Conservation (phyloP, 352 stramenopile genomes). For the Hyaloperonospora brassicae region DNA sequence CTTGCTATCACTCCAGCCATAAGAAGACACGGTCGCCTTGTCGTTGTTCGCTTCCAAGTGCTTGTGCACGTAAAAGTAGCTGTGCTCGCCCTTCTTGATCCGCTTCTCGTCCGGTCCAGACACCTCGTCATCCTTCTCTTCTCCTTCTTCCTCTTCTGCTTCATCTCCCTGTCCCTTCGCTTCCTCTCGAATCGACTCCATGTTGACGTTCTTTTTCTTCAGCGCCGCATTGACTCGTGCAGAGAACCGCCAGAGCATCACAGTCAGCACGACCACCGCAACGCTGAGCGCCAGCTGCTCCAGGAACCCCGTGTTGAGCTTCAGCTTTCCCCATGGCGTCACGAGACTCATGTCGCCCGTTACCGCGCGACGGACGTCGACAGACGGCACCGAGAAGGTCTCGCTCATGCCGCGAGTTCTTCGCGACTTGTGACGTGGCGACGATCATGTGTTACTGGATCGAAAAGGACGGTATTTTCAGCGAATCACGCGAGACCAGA, state of each 20-base stretch:
- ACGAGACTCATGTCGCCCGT: constrained; percentile 60
- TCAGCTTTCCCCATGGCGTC: constrained; percentile 55
- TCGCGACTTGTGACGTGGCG: constrained; percentile 13
- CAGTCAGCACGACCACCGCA: constrained; percentile 29
- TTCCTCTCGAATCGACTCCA: constrained; percentile 13
- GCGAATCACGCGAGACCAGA: constrained; percentile 4
- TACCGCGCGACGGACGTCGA: constrained; percentile 56
- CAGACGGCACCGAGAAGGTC: constrained; percentile 60
- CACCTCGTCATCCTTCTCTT: constrained; percentile 18
- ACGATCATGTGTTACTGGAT: background rate
- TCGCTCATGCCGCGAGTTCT: constrained; percentile 15
- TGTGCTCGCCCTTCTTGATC: constrained; percentile 63
- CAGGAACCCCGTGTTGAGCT: constrained; percentile 44
- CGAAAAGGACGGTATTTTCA: background rate
- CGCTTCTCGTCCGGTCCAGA: constrained; percentile 58
- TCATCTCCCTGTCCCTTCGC: constrained; percentile 13
- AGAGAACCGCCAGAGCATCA: constrained; percentile 31
- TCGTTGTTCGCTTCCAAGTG: constrained; percentile 22
- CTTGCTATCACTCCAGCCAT: constrained; percentile 73
- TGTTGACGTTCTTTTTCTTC: constrained; percentile 17
- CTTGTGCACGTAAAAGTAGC: constrained; percentile 81
- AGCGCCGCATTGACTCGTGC: constrained; percentile 28
- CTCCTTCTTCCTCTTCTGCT: constrained; percentile 12
- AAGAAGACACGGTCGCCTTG: constrained; percentile 63
- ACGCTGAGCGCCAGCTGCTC: constrained; percentile 33